Evolutionary conservation across 331 rosid genomes (phyloP).

Genomic region (Ulmus americana): DNA sequence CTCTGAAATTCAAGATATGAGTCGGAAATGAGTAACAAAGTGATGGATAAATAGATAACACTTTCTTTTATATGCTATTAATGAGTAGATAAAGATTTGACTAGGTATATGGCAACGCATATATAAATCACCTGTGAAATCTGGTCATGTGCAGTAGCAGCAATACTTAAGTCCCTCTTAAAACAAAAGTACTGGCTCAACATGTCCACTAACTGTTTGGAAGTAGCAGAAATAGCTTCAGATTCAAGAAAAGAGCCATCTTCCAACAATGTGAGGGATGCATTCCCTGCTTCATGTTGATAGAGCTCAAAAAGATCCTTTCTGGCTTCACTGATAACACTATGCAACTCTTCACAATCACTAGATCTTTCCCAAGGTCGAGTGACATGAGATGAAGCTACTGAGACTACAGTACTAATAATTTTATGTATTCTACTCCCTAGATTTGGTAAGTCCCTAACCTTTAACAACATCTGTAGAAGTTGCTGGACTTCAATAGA

Average conservation of each 20-base stretch:
- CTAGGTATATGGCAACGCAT: constrained; percentile 1
- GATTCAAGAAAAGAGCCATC: constrained; percentile 41
- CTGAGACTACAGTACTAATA: constrained; percentile 61
- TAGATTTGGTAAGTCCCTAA: constrained; percentile 49
- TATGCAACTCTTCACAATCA: constrained; percentile 44
- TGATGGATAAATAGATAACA: not conserved
- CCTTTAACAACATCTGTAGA: constrained; percentile 60
- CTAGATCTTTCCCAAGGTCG: constrained; percentile 34
- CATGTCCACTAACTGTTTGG: constrained; percentile 69
- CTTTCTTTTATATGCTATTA: not conserved
- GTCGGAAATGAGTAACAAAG: constrained; percentile 14
- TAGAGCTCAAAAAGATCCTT: constrained; percentile 61
- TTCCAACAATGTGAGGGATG: constrained; percentile 34
- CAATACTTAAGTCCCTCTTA: constrained; percentile 31
- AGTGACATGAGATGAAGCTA: constrained; percentile 61
- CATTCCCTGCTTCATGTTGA: constrained; percentile 36
- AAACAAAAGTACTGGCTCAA: constrained; percentile 50
- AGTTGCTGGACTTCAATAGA: constrained; percentile 60
- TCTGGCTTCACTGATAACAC: constrained; percentile 47
- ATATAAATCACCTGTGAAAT: constrained; percentile 52
- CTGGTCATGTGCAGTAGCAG: constrained; percentile 17
- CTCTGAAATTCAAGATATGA: constrained; percentile 45
- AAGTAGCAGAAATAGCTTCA: constrained; percentile 50
- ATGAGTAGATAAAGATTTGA: constrained; percentile 7
- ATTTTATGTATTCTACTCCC: constrained; percentile 55